phyloP scores from a whole-genome alignment of 306 rosid genomes.

The Trifolium dubium region DNA sequence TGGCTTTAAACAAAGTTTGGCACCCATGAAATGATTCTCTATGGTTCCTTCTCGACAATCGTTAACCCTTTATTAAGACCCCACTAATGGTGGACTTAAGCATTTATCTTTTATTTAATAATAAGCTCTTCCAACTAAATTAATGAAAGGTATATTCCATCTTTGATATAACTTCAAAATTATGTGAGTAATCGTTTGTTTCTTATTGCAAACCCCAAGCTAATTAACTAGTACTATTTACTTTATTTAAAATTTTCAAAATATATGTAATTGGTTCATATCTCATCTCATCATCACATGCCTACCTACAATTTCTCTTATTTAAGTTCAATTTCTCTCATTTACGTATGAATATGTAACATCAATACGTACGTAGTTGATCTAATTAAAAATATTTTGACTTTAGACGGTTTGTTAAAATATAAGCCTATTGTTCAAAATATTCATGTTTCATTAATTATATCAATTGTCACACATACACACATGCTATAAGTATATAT shows the following conservation, averaged over 20 bases:
- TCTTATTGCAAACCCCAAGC: constrained; percentile 11
- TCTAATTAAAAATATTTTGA: constrained; percentile 4
- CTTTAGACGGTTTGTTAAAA: background rate
- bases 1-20: constrained; percentile 78
- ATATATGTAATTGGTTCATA: background rate
- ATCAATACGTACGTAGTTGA: background rate
- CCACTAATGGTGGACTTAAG: constrained; percentile 61
- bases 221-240: background rate
- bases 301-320: background rate
- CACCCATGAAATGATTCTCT: constrained; percentile 58
- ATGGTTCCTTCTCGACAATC: constrained; percentile 61
- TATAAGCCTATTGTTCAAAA: background rate
- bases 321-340: background rate
- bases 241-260: background rate
- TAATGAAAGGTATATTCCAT: constrained; percentile 41
- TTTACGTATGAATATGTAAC: background rate
- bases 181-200: constrained; percentile 20
- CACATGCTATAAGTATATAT: background rate
- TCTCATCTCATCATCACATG: background rate
- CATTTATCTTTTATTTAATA: constrained; percentile 18
- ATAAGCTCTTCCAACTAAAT: constrained; percentile 33
- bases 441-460: background rate
- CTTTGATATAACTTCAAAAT: constrained; percentile 40
- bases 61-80: constrained; percentile 60
- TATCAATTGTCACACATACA: background rate